Conservation (phyloP, 352 stramenopile genomes). For the Phytophthora fragariaefolia region DNA sequence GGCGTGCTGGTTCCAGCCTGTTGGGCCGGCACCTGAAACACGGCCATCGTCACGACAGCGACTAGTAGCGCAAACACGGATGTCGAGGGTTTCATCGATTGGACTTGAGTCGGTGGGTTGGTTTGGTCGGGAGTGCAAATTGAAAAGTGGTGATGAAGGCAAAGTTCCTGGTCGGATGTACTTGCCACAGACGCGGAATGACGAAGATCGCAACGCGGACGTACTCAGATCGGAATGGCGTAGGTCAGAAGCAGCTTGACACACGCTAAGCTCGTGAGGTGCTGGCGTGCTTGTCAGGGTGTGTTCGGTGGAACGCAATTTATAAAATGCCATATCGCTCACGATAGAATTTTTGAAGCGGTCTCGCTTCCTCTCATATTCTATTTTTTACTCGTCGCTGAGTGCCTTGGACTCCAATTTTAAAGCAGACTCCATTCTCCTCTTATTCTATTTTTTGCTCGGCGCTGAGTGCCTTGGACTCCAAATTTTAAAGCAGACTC, state of each 20-base stretch:
- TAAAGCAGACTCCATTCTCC: no score
- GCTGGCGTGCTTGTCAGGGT: conserved; percentile 6
- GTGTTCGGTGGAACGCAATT: no score
- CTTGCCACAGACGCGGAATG: not conserved
- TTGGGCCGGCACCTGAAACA: conserved; percentile 37
- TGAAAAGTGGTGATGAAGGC: conserved; percentile 29
- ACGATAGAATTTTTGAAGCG: no score
- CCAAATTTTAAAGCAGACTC: no score
- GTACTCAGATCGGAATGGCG: conserved; percentile 30
- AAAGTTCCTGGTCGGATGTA: not conserved
- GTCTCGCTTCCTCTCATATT: no score
- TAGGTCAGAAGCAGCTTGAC: conserved; percentile 16
- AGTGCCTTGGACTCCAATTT: no score
- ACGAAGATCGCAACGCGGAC: conserved; percentile 13
- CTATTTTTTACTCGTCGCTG: no score
- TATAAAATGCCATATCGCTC: no score
- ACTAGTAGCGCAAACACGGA: conserved; percentile 15
- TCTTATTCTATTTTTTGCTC: no score
- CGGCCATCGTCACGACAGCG: conserved; percentile 26
- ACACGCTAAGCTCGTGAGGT: conserved; percentile 14
- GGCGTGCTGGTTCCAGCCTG: conserved; percentile 51
- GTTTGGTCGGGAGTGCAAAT: conserved; percentile 21
- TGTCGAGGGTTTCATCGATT: conserved; percentile 30
- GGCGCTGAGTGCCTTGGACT: no score
- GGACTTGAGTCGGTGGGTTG: conserved; percentile 4